A percentile compares a stretch with the other conserved stretches of the same genome.
Evolutionary conservation across 2,329 filamentous ascomycete genomes (phyloP).

Genomic region (Colletotrichum agaves): DNA sequence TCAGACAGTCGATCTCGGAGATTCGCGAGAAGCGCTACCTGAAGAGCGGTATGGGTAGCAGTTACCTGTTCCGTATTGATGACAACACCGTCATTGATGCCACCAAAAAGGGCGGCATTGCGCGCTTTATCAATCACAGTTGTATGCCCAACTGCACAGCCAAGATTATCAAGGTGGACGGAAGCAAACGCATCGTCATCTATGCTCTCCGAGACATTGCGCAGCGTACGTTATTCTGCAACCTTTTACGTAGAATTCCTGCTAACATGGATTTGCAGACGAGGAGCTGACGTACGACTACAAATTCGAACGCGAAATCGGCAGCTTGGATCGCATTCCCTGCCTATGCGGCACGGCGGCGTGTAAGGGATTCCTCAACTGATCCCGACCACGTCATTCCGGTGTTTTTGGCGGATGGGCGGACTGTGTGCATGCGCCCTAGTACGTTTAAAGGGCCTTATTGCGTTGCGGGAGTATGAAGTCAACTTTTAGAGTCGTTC

Average conservation of each 20-base stretch:
- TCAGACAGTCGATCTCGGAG: conserved; percentile 97
- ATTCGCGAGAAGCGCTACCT: conserved; percentile 92
- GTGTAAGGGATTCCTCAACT: conserved; percentile 99
- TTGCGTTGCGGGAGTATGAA: conserved; percentile 30
- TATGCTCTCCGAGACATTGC: conserved; percentile 96
- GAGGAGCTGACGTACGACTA: conserved; percentile 99
- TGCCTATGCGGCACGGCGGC: conserved; percentile 96
- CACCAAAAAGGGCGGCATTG: conserved; percentile 98
- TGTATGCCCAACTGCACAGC: conserved; percentile 99
- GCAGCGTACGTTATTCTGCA: conserved; percentile 75
- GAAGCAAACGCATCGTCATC: conserved; percentile 98
- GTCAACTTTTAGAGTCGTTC: conserved; percentile 23
- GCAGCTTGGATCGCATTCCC: conserved; percentile 93
- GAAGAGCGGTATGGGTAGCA: conserved; percentile 96
- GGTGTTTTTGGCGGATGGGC: conserved; percentile 33
- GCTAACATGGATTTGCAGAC: conserved; percentile 66
- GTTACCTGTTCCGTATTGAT: conserved; percentile 97
- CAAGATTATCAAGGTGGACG: conserved; percentile 99
- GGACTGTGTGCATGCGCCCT: conserved; percentile 25
- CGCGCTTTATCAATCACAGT: conserved; percentile 98
- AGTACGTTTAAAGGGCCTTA: conserved; percentile 13
- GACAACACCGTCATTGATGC: conserved; percentile 98
- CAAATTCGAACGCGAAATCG: conserved; percentile 98
- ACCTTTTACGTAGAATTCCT: neutral
- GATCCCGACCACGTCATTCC: conserved; percentile 41